These are phyloP conservation scores for Kluyveromyces lactis DNA, from an alignment of 805 yeast genomes.

Conservation along the genomic window DNA sequence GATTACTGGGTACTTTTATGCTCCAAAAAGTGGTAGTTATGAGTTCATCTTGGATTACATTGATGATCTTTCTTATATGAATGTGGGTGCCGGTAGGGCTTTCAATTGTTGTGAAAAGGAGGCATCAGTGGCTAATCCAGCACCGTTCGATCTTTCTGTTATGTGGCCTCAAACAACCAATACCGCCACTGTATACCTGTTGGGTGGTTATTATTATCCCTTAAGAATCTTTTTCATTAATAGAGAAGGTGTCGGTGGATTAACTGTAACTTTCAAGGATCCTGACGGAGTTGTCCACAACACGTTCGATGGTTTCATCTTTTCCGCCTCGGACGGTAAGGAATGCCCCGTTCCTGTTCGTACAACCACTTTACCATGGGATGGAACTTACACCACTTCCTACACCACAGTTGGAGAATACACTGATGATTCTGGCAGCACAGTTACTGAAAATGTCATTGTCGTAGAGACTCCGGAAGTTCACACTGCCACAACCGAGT, in stretches of 20 bases:
- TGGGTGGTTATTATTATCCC: conserved; percentile 26
- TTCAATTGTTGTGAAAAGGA: conserved; percentile 29
- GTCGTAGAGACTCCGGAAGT: conserved; percentile 9
- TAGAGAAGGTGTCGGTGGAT: conserved; percentile 11
- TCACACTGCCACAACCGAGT: conserved; percentile 5
- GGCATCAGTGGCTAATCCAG: conserved; percentile 4
- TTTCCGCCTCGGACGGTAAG: conserved; percentile 7
- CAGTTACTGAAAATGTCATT: conserved; percentile 2
- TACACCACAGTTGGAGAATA: conserved; percentile 1
- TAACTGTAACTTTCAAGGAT: conserved; percentile 12
- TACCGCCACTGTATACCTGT: conserved; percentile 12
- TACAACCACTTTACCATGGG: conserved; percentile 7
- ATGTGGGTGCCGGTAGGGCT: conserved; percentile 25
- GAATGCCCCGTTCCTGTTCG: conserved; percentile 3
- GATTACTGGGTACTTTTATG: conserved; percentile 21
- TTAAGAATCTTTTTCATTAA: conserved; percentile 22
- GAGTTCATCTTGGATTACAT: conserved; percentile 15
- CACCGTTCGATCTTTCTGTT: conserved; percentile 7
- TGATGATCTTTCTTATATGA: conserved; percentile 30
- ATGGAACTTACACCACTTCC: not conserved
- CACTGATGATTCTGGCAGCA: not conserved
- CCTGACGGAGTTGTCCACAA: conserved; percentile 15
- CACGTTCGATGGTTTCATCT: conserved; percentile 15
- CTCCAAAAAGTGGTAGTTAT: conserved; percentile 26
- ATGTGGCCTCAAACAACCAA: conserved; percentile 9